Evolutionary conservation across 1,139 yeast species (phyloP).

Genomic region (Pichia sp.): DNA sequence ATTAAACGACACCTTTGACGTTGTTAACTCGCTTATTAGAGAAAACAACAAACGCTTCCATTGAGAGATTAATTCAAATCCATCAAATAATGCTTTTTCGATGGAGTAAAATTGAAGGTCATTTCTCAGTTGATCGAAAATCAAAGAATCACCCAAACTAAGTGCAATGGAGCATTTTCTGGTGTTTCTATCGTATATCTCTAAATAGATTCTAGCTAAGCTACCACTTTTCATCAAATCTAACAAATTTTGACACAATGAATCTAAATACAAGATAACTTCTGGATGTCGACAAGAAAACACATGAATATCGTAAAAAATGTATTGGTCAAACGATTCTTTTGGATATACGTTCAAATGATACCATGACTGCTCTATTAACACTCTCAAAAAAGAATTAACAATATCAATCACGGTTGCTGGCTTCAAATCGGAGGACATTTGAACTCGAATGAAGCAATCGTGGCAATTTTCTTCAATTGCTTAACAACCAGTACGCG

Average conservation of each 20-base stretch:
- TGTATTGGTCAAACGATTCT: constrained; percentile 33
- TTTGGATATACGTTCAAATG: constrained; percentile 38
- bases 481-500: too few relatives aligned
- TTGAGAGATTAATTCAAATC: constrained; percentile 18
- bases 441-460: background rate
- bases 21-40: constrained; percentile 16
- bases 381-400: constrained; percentile 6
- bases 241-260: constrained; percentile 16
- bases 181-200: constrained; percentile 11
- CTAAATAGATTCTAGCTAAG: constrained; percentile 22
- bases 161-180: constrained; percentile 21
- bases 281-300: constrained; percentile 39
- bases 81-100: constrained; percentile 1
- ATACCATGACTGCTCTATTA: constrained; percentile 39
- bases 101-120: constrained; percentile 5
- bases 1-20: background rate
- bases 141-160: constrained; percentile 24
- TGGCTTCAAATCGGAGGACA: constrained; percentile 3
- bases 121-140: constrained; percentile 18
- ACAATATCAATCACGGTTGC: constrained; percentile 1
- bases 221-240: constrained; percentile 18
- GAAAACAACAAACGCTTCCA: constrained; percentile 22
- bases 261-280: constrained; percentile 33
- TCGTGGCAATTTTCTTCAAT: too few relatives aligned
- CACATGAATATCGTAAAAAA: constrained; percentile 37